Evolutionary conservation across 805 yeast genomes (phyloP).

Genomic region (Suhomyces pyralidae): DNA sequence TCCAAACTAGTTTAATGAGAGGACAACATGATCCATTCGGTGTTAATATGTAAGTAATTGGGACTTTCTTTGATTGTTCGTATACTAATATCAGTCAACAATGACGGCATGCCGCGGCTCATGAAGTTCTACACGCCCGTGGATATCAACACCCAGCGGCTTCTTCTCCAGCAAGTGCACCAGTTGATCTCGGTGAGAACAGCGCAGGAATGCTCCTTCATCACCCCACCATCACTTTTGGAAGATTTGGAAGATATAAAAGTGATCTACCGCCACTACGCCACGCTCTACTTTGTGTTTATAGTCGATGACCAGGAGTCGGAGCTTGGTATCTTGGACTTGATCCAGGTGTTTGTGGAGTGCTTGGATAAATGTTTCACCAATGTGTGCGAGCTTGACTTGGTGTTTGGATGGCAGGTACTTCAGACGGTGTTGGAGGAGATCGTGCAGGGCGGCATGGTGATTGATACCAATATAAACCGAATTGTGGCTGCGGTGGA

Average conservation of each 20-base stretch:
- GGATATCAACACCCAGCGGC: conserved; percentile 76
- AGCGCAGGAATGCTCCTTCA: conserved; percentile 78
- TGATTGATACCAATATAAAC: conserved; percentile 82
- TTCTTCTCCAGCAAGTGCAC: conserved; percentile 77
- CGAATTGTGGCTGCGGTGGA: conserved; percentile 83
- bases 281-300: conserved; percentile 93
- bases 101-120: conserved; percentile 84
- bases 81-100: conserved; percentile 58
- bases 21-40: conserved; percentile 74
- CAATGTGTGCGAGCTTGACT: conserved; percentile 91
- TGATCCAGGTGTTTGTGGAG: conserved; percentile 96
- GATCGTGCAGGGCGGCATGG: conserved; percentile 97
- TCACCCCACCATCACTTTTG: conserved; percentile 83
- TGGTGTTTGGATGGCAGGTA: conserved; percentile 99
- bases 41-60: conserved; percentile 62
- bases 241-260: conserved; percentile 71
- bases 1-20: background rate
- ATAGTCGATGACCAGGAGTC: conserved; percentile 95
- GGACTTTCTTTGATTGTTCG: background rate
- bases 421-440: conserved; percentile 88
- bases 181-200: conserved; percentile 70
- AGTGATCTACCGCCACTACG: conserved; percentile 91
- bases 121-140: conserved; percentile 91
- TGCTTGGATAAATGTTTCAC: conserved; percentile 89
- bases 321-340: conserved; percentile 87